Evolutionary conservation across 192 early-diverging fungal genomes (phyloP).

Genomic region (Polychytrium aggregatum): DNA sequence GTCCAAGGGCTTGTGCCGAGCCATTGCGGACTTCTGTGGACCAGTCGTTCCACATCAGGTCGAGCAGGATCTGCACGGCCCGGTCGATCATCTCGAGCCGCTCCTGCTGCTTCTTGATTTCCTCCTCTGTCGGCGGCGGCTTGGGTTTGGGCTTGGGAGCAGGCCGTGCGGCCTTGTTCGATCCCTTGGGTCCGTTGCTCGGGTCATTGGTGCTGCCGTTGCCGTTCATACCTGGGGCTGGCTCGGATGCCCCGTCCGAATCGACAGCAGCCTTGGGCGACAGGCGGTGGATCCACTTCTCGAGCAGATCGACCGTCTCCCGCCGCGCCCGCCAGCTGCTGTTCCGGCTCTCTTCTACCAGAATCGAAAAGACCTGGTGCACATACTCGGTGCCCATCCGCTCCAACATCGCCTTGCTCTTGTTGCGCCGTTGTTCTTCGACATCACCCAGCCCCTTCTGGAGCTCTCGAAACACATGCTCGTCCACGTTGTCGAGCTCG

Average conservation of each 20-base stretch:
- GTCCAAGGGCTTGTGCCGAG: constrained; percentile 16
- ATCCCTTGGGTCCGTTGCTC: not conserved
- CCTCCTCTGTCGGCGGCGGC: not conserved
- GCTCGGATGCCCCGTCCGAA: not conserved
- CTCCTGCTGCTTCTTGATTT: not conserved
- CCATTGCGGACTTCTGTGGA: constrained; percentile 21
- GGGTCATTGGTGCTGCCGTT: not conserved
- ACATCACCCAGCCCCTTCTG: constrained; percentile 22
- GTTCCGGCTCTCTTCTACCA: constrained; percentile 16
- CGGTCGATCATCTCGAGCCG: constrained; percentile 6
- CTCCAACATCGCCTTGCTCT: constrained; percentile 9
- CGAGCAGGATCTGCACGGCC: constrained; percentile 25
- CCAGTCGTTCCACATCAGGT: constrained; percentile 43
- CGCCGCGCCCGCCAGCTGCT: constrained; percentile 29
- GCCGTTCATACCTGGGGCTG: not conserved
- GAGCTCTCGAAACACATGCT: constrained; percentile 15
- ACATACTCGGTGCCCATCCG: constrained; percentile 12
- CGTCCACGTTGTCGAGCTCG: constrained; percentile 13
- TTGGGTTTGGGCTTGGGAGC: not conserved
- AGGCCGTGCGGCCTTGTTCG: not conserved
- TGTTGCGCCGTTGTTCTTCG: constrained; percentile 7
- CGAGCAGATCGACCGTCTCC: constrained; percentile 29
- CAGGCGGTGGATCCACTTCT: constrained; percentile 21
- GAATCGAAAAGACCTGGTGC: constrained; percentile 14
- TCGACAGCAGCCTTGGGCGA: not conserved